These are phyloP conservation scores for Coemansia sp. DNA, from an alignment of 192 early-diverging fungal genomes.

Conservation along the genomic window DNA sequence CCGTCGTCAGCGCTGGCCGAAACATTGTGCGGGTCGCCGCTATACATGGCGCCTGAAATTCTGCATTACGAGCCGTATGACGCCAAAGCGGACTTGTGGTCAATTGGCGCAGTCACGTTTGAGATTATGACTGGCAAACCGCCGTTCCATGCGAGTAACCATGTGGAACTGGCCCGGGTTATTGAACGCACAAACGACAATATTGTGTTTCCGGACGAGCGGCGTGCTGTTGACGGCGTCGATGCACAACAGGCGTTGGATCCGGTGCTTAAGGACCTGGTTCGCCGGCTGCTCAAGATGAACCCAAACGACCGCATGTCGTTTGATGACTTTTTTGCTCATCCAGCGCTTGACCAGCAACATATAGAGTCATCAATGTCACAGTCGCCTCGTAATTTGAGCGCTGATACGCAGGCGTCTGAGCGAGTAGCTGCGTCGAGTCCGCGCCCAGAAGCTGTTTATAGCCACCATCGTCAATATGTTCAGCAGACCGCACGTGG, in stretches of 20 bases:
- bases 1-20: constrained; percentile 83
- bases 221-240: neutral
- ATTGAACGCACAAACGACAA: constrained; percentile 83
- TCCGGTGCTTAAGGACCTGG: constrained; percentile 56
- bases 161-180: constrained; percentile 86
- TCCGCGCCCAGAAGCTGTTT: neutral
- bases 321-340: constrained; percentile 93
- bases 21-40: constrained; percentile 94
- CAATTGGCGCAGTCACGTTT: constrained; percentile 90
- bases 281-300: constrained; percentile 78
- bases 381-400: neutral
- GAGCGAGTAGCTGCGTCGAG: neutral
- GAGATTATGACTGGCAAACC: constrained; percentile 90
- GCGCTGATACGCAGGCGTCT: neutral
- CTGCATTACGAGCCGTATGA: constrained; percentile 89
- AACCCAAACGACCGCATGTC: constrained; percentile 86
- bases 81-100: constrained; percentile 96
- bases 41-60: constrained; percentile 94
- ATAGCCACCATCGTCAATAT: constrained; percentile 10
- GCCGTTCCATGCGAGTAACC: constrained; percentile 90
- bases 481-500: neutral
- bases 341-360: constrained; percentile 60
- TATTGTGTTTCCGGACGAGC: constrained; percentile 85
- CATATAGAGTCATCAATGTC: neutral
- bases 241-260: constrained; percentile 15